Conservation (phyloP, 202 grass and related monocot genomes). For the Bolboschoenoplectus hybrid region DNA sequence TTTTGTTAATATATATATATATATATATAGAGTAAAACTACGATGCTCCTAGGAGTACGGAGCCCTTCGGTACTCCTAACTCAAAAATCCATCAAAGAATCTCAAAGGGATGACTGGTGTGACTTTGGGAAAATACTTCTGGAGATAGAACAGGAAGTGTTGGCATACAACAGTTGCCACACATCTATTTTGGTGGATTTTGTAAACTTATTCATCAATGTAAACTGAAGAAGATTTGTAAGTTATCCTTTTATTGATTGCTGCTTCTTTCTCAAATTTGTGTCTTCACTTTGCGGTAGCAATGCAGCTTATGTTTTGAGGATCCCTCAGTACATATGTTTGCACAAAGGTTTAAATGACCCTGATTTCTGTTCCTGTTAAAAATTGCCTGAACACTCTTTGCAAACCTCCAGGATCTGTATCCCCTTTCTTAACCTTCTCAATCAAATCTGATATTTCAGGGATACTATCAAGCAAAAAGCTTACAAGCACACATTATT, state of each 20-base stretch:
- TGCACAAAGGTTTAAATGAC: too few relatives aligned
- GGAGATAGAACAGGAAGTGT: not conserved
- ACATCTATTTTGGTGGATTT: constrained; percentile 7
- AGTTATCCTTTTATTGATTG: not conserved
- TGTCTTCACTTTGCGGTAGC: not conserved
- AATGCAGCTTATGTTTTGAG: not conserved
- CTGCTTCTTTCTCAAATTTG: not conserved
- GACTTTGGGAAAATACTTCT: constrained; percentile 13
- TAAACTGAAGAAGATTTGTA: not conserved
- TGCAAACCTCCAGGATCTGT: too few relatives aligned
- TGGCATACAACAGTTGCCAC: constrained; percentile 15
- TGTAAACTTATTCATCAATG: not conserved
- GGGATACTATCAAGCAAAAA: not conserved
- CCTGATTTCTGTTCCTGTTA: too few relatives aligned
- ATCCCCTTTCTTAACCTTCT: not conserved
- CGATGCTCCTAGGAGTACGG: too few relatives aligned
- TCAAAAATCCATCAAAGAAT: not conserved
- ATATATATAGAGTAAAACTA: not conserved
- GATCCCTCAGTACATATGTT: not conserved
- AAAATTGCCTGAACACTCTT: not conserved
- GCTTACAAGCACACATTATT: constrained; percentile 18
- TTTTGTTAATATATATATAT: not conserved
- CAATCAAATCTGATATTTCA: not conserved
- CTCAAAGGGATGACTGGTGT: constrained; percentile 17
- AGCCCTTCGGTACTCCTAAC: not conserved